phyloP scores from a whole-genome alignment of 2,329 filamentous ascomycete genomes.

The Botrytis fabae region DNA sequence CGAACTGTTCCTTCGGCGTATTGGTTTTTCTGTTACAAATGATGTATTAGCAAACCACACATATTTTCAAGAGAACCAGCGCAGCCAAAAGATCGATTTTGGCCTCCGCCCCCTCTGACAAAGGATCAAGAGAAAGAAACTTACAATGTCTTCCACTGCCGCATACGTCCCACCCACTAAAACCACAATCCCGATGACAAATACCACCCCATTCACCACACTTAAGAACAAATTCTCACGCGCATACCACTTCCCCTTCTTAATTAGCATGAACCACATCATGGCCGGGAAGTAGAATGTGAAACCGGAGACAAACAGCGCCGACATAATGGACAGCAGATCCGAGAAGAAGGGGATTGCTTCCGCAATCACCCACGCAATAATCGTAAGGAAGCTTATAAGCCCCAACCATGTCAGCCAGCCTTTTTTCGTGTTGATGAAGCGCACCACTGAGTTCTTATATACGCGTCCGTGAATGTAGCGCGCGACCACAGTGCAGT shows the following conservation, averaged over 20 bases:
- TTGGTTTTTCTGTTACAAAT: conserved; percentile 10
- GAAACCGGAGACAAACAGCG: conserved; percentile 38
- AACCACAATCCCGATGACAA: not conserved
- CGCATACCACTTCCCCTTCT: conserved; percentile 35
- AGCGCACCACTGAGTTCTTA: conserved; percentile 24
- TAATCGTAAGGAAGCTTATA: conserved; percentile 54
- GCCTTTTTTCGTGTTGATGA: not conserved
- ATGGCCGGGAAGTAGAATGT: conserved; percentile 37
- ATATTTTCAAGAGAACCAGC: not conserved
- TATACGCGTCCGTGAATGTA: conserved; percentile 37
- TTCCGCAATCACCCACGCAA: conserved; percentile 68
- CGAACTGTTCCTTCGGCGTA: conserved; percentile 13
- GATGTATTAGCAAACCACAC: not conserved
- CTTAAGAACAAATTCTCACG: conserved; percentile 30
- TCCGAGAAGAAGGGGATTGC: conserved; percentile 69
- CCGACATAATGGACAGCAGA: conserved; percentile 59
- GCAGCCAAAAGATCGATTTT: not conserved
- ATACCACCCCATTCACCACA: not conserved
- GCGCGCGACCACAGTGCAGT: conserved; percentile 52
- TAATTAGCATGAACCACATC: conserved; percentile 28
- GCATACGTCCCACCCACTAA: not conserved
- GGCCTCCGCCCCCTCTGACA: too few relatives aligned
- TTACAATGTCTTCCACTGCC: not conserved
- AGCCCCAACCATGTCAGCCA: conserved; percentile 44
- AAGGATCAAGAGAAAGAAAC: not conserved